phyloP scores from a whole-genome alignment of 306 rosid species.

The Medicago lupulina region DNA sequence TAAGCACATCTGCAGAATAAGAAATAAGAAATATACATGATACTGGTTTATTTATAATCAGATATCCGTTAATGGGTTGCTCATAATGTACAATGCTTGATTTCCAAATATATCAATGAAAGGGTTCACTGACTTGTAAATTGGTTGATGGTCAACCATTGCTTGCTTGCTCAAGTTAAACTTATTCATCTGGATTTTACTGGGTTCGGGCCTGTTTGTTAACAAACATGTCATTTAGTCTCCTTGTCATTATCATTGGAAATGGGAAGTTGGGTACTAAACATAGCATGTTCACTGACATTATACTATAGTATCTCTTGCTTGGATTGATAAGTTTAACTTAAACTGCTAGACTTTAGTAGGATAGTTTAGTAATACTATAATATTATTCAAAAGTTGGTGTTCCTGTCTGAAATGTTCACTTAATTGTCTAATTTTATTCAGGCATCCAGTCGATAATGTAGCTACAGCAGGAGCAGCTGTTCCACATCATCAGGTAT shows the following conservation, averaged over 20 bases:
- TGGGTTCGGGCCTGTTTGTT: slow-evolving; percentile 35
- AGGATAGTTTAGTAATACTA: slow-evolving; percentile 2
- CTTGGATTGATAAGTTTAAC: slow-evolving; percentile 21
- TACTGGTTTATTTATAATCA: not conserved
- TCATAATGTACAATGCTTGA: slow-evolving; percentile 12
- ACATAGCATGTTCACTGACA: not conserved
- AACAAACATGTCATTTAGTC: slow-evolving; percentile 2
- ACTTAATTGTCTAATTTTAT: slow-evolving; percentile 42
- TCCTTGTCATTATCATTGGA: slow-evolving; percentile 5
- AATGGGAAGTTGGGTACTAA: slow-evolving; percentile 18
- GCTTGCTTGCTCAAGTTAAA: slow-evolving; percentile 31
- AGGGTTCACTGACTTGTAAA: slow-evolving; percentile 33
- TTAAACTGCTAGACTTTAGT: slow-evolving; percentile 20
- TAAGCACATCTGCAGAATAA: slow-evolving; percentile 4
- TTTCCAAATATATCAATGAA: slow-evolving; percentile 2
- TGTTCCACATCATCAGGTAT: slow-evolving; percentile 76
- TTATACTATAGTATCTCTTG: slow-evolving; percentile 20
- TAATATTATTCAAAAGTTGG: slow-evolving; percentile 29
- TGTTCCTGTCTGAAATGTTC: slow-evolving; percentile 30
- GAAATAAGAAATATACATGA: not conserved
- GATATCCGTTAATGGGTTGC: slow-evolving; percentile 6
- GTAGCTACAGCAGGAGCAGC: slow-evolving; percentile 50
- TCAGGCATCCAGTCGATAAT: slow-evolving; percentile 59
- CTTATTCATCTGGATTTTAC: not conserved
- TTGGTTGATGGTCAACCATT: slow-evolving; percentile 25